Evolutionary conservation across 345 rosid species (phyloP), one percentile per base, ranked within the genome.

Genomic region (Moringa oleifera): DNA sequence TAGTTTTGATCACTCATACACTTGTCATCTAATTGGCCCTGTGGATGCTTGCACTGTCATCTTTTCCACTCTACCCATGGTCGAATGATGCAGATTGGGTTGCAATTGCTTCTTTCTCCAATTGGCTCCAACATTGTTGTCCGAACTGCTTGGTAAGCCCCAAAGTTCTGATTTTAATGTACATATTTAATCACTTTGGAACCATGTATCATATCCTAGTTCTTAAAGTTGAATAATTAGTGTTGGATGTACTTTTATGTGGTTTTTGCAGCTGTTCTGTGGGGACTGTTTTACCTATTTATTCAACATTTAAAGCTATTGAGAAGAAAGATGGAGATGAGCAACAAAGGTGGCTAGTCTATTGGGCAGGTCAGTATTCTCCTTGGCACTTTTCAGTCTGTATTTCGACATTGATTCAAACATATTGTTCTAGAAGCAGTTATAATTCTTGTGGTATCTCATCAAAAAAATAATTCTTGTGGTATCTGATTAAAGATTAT

Each of bases 71-170:
- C 33, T 41, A 41, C 6, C 12, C 47, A 41, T 41, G 1, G 6
- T 41, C 17, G 12, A 41, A 5, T 41, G 13, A 50, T 59, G 46
- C 61, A 82, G 90, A 84, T 79, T n/a, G 83, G 83, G 18, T 54
- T 87, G 64, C 77, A 55, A 21, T 53, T 84, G 71, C 87, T 79
- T 33, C 83, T 84, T 57, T 71, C 45, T 49, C 90, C 84, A 1
- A 50, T 82, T 28, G 73, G 65, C 64, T 80, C 89, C 53, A 81
- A 81, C 72, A 31, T 77, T 54, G 80, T 87, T 23, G 61, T 74
- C 56, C 76, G 83, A 25, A 79, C 84, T 5, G 86, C 88, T 9
- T 84, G 90, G 88, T 86, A 25, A 56, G 73, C 37, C 16, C 6
- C 51, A 6, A n/a, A 24, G 46, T 7, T 51, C 12, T 41, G 47